These are phyloP conservation scores for Rhodotorula paludigena DNA, from an alignment of 768 basidiomycete genomes.

Conservation along the genomic window DNA sequence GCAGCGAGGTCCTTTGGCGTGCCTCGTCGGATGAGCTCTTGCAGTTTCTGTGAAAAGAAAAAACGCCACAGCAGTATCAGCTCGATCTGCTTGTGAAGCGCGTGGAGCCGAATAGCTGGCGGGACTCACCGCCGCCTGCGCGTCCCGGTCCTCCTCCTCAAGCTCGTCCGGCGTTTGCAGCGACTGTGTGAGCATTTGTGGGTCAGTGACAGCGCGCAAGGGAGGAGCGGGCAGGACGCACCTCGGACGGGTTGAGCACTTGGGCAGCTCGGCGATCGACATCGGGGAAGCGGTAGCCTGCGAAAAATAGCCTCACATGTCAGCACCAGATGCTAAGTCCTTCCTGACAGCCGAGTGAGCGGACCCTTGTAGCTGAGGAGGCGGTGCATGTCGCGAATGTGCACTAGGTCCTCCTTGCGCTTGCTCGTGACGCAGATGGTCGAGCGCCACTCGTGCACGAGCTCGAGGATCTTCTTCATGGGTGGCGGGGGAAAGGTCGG, in stretches of 20 bases:
- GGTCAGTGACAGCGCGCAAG: not conserved
- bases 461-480: constrained; percentile 87
- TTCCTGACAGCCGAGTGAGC: not conserved
- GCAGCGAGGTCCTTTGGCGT: constrained; percentile 91
- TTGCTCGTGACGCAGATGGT: constrained; percentile 79
- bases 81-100: not conserved
- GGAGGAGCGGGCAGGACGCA: constrained; percentile 27
- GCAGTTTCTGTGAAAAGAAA: constrained; percentile 60
- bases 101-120: too few relatives aligned
- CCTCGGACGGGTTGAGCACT: constrained; percentile 49
- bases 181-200: constrained; percentile 53
- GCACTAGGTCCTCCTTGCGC: constrained; percentile 93
- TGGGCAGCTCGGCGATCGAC: constrained; percentile 49
- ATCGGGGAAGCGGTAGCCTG: constrained; percentile 52
- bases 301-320: too few relatives aligned
- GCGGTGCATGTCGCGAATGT: constrained; percentile 96
- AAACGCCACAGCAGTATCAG: not conserved
- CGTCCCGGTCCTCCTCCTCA: constrained; percentile 88
- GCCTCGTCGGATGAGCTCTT: constrained; percentile 91
- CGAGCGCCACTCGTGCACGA: constrained; percentile 92
- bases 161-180: constrained; percentile 93
- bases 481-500: constrained; percentile 90
- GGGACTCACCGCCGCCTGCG: constrained; percentile 64
- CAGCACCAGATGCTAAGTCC: too few relatives aligned
- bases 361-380: constrained; percentile 89